Base-by-base conservation (phyloP, 2,329 filamentous ascomycete species). In the Scedosporium dehoogii region DNA sequence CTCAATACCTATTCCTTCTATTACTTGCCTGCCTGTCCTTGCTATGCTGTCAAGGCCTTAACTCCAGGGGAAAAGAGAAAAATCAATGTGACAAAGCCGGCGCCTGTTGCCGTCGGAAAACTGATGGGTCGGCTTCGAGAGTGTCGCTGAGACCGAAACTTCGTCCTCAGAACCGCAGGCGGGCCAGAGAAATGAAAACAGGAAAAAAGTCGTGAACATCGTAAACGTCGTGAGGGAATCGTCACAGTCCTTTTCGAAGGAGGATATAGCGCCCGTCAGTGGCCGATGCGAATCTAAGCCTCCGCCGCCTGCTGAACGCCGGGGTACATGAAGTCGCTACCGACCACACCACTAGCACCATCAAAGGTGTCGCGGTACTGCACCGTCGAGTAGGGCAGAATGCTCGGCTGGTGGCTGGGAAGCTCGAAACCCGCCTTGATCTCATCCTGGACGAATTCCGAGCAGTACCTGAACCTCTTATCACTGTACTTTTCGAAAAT, bases 401-500 rank as follows among this genome's bases (percentile, higher is more conserved):
- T 55, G 25, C 41, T 64, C 57, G 65, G 65, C 44, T 66, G 65
- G 42, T 63, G 63, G 55, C 60, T 59, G 14, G 80, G 76, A 38
- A 87, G 74, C 27, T 68, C 73, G 68, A 85, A 86, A 3, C 85
- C 84, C 21, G 81, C 83, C 63, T 78, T 76, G 66, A 97, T 79
- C 73, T 93, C 88, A 18, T 79, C 80, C 72, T 92, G 86, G 62
- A 96, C 93, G 68, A 90, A 92, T 21, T 85, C 76, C 18, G 94
- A 90, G 9, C 91, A 90, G 62, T 87, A 84, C 80, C 96, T 96
- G 80, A 91, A 97, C 61, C 90, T 86, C 71, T 88, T 89, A 73
- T 96, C 90, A 44, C 85, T 82, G 76, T 97, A 99, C 76, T 99
- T 99, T 62, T 96, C 91, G 71, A 85, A 97, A 51, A 99, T 88